Evolutionary conservation across 2,329 filamentous ascomycete genomes (phyloP).

Genomic region (Epichloe bromicola): DNA sequence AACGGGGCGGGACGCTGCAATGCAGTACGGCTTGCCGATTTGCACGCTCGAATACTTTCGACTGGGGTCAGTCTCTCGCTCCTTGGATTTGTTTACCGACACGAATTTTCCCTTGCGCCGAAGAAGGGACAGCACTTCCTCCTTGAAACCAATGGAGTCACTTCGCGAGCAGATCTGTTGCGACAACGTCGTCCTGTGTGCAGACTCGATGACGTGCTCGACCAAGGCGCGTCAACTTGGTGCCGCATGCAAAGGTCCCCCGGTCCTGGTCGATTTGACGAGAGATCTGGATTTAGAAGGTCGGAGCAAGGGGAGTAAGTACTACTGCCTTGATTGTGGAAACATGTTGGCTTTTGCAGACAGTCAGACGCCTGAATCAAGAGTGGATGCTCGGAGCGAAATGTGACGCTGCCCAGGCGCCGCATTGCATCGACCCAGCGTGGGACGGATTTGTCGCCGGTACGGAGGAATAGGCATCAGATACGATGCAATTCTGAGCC

Average conservation of each 20-base stretch:
- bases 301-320: background rate
- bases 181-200: too few species aligned
- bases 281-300: background rate
- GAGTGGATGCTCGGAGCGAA: too few species aligned
- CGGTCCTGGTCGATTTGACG: background rate
- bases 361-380: too few species aligned
- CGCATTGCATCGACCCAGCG: too few species aligned
- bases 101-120: slow-evolving; percentile 32
- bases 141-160: slow-evolving; percentile 45
- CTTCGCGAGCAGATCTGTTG: slow-evolving; percentile 37
- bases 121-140: slow-evolving; percentile 30
- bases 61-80: slow-evolving; percentile 33
- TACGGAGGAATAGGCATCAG: too few species aligned
- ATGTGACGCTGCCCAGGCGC: too few species aligned
- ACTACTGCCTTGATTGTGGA: background rate
- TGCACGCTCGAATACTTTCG: slow-evolving; percentile 17
- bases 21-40: too few species aligned
- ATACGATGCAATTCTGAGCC: too few species aligned
- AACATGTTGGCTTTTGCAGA: background rate
- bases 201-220: background rate
- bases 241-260: background rate
- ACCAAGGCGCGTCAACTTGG: background rate
- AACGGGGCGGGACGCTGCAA: too few species aligned
- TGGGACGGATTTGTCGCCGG: too few species aligned
- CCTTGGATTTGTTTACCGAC: slow-evolving; percentile 49